A percentile compares a stretch with the other conserved stretches of the same genome.
Evolutionary conservation across 2,329 filamentous ascomycete genomes (phyloP).

Genomic region (Pseudogymnoascus sp.): DNA sequence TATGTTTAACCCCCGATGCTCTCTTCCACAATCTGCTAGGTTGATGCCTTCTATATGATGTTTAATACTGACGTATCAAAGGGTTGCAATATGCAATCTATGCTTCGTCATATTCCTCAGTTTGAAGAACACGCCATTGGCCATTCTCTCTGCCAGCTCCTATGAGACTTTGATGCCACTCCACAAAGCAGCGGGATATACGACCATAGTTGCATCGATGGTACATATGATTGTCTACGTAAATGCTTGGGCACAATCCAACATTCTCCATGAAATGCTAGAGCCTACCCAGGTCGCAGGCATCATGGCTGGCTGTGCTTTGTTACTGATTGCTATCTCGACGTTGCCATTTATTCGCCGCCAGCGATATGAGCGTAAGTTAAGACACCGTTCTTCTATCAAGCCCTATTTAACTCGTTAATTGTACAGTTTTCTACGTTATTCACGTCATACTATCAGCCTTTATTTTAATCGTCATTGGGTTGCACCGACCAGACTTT

Average conservation of each 20-base stretch:
- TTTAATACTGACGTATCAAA: slow-evolving; percentile 19
- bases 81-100: slow-evolving; percentile 42
- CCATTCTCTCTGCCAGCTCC: slow-evolving; percentile 44
- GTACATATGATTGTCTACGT: slow-evolving; percentile 40
- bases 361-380: slow-evolving; percentile 39
- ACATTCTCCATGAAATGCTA: slow-evolving; percentile 27
- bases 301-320: slow-evolving; percentile 39
- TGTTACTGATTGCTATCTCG: slow-evolving; percentile 37
- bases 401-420: neutral
- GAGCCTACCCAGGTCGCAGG: slow-evolving; percentile 37
- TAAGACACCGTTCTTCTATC: neutral
- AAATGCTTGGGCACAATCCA: slow-evolving; percentile 25
- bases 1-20: slow-evolving; percentile 17
- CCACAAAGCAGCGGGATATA: slow-evolving; percentile 46
- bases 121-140: slow-evolving; percentile 51
- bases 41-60: neutral
- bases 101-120: slow-evolving; percentile 45
- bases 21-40: slow-evolving; percentile 18
- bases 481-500: slow-evolving; percentile 44
- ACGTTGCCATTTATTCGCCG: slow-evolving; percentile 34
- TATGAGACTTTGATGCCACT: slow-evolving; percentile 52
- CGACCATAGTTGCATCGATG: slow-evolving; percentile 38
- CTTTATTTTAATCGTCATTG: slow-evolving; percentile 39
- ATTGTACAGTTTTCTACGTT: slow-evolving; percentile 39
- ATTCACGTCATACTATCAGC: slow-evolving; percentile 44